Conservation (phyloP, 2,329 filamentous ascomycete species). For the Aspergillus novoparasiticus region DNA sequence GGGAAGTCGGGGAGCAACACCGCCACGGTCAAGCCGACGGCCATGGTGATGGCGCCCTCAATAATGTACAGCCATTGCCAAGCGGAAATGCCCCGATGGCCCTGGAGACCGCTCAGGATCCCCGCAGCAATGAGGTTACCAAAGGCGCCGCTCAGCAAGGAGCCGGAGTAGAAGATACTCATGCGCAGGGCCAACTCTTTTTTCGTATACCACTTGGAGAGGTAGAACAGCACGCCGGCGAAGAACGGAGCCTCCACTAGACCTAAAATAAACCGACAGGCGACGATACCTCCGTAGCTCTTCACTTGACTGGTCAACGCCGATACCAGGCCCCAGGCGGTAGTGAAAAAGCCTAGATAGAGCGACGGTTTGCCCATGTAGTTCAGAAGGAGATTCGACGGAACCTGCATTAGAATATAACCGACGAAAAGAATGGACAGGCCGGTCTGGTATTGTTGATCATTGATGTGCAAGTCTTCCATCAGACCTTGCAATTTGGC, state of each 20-base stretch:
- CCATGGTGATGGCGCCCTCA: conserved; percentile 40
- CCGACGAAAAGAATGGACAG: conserved; percentile 48
- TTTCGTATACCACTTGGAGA: conserved; percentile 56
- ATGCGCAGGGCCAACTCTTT: conserved; percentile 54
- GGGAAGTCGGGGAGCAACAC: conserved; percentile 46
- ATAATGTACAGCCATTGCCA: conserved; percentile 48
- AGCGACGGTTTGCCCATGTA: conserved; percentile 47
- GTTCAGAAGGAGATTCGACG: conserved; percentile 49
- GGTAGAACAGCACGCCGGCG: conserved; percentile 51
- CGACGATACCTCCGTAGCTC: conserved; percentile 46
- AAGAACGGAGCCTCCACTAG: conserved; percentile 52
- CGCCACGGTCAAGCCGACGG: conserved; percentile 36
- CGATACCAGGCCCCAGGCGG: conserved; percentile 51
- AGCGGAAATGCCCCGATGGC: conserved; percentile 36
- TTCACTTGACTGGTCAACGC: conserved; percentile 47
- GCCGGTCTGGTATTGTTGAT: conserved; percentile 44
- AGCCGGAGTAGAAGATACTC: conserved; percentile 56
- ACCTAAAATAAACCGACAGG: conserved; percentile 49
- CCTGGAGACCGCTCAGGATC: conserved; percentile 46
- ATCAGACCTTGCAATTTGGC: conserved; percentile 48
- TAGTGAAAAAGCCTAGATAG: conserved; percentile 49
- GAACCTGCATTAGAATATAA: conserved; percentile 51
- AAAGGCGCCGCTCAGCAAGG: conserved; percentile 54
- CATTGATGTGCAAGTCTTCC: conserved; percentile 38
- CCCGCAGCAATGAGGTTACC: conserved; percentile 58